These are phyloP conservation scores for Raphanus raphanistrum DNA, from an alignment of 345 rosid genomes.

Conservation along the genomic window DNA sequence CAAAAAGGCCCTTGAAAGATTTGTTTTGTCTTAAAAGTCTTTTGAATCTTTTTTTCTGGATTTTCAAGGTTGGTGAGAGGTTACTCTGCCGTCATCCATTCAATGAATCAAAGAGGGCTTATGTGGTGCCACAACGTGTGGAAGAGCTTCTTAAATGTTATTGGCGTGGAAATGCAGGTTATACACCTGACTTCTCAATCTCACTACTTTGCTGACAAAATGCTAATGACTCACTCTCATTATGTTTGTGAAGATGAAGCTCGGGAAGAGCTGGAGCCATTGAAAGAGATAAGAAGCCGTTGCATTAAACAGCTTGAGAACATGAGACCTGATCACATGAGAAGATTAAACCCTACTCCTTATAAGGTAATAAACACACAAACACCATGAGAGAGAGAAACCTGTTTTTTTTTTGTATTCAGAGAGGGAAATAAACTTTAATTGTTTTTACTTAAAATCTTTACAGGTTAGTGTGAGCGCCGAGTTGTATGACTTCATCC, in stretches of 20 bases:
- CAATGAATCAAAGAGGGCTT: conserved; percentile 91
- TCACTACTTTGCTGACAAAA: not conserved
- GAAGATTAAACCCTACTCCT: conserved; percentile 92
- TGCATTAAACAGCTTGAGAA: conserved; percentile 82
- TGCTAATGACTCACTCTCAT: conserved; percentile 8
- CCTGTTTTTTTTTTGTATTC: not conserved
- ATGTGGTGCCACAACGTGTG: conserved; percentile 86
- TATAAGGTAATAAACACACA: conserved; percentile 58
- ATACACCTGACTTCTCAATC: not conserved
- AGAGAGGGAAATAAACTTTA: not conserved
- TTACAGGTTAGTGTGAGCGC: conserved; percentile 86
- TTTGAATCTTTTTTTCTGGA: not conserved
- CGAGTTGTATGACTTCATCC: conserved; percentile 87
- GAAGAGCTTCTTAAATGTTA: conserved; percentile 91
- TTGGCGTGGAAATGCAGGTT: conserved; percentile 89
- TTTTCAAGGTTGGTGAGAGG: conserved; percentile 74
- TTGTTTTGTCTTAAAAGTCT: not conserved
- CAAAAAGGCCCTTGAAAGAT: not conserved
- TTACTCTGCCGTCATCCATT: conserved; percentile 96
- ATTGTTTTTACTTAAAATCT: not conserved
- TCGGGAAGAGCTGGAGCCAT: conserved; percentile 69
- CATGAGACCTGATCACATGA: conserved; percentile 95
- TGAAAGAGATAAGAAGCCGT: conserved; percentile 64
- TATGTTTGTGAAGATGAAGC: conserved; percentile 45
- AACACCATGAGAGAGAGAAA: not conserved